phyloP scores from a whole-genome alignment of 2,329 filamentous ascomycete species.

The Macrophomina phaseolina region DNA sequence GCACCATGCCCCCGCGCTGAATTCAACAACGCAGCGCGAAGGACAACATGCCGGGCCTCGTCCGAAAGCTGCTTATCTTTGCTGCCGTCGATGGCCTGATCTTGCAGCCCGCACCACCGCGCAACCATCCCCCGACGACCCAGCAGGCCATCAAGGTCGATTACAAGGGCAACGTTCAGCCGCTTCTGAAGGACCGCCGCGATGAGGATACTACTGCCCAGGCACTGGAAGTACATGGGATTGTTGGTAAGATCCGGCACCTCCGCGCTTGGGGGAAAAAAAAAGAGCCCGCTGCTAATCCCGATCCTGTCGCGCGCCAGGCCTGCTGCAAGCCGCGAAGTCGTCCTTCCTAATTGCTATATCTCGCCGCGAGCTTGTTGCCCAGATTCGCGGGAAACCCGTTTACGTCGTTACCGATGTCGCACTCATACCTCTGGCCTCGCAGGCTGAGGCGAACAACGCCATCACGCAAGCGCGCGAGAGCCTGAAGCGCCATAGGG shows the following conservation, averaged over 20 bases:
- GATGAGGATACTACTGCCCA: slow-evolving; percentile 45
- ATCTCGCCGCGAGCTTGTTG: slow-evolving; percentile 84
- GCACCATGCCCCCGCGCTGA: slow-evolving; percentile 17
- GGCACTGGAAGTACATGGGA: slow-evolving; percentile 55
- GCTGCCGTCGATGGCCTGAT: slow-evolving; percentile 83
- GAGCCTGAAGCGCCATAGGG: slow-evolving; percentile 47
- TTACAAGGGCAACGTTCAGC: slow-evolving; percentile 66
- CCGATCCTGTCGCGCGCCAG: slow-evolving; percentile 53
- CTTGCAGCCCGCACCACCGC: slow-evolving; percentile 70
- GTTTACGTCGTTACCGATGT: slow-evolving; percentile 90
- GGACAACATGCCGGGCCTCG: slow-evolving; percentile 71
- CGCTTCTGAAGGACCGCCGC: slow-evolving; percentile 49
- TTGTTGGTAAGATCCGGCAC: slow-evolving; percentile 58
- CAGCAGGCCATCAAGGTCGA: slow-evolving; percentile 69
- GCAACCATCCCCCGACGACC: slow-evolving; percentile 59
- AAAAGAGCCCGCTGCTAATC: slow-evolving; percentile 21
- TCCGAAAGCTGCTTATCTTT: slow-evolving; percentile 80
- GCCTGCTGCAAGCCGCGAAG: slow-evolving; percentile 81
- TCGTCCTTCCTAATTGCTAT: slow-evolving; percentile 87
- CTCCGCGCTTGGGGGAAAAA: background rate
- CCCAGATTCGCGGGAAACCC: slow-evolving; percentile 79
- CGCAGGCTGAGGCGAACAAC: slow-evolving; percentile 72
- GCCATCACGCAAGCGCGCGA: slow-evolving; percentile 69
- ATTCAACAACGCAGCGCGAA: slow-evolving; percentile 17
- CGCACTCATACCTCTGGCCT: slow-evolving; percentile 84